Evolutionary conservation across 2,329 filamentous ascomycete genomes (phyloP).

Genomic region (Xylariaceae sp.): DNA sequence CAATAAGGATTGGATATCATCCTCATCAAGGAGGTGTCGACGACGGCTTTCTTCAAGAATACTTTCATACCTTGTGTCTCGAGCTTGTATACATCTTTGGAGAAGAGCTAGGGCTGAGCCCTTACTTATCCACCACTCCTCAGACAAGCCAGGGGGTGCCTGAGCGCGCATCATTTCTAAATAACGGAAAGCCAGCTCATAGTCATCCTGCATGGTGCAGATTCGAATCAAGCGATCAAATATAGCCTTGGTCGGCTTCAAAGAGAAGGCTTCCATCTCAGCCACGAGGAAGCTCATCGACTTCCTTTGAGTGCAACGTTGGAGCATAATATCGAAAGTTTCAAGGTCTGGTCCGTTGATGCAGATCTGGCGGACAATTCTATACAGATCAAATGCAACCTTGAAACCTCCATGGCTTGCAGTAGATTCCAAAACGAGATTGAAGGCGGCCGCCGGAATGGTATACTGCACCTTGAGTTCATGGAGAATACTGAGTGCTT

Average conservation of each 20-base stretch:
- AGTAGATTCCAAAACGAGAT: conserved; percentile 39
- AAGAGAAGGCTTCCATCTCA: conserved; percentile 38
- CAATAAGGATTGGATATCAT: conserved; percentile 27
- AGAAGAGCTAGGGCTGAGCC: conserved; percentile 34
- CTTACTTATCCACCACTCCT: conserved; percentile 33
- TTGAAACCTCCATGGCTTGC: conserved; percentile 25
- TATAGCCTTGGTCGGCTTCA: conserved; percentile 31
- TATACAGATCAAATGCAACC: conserved; percentile 37
- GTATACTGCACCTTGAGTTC: conserved; percentile 42
- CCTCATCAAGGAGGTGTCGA: conserved; percentile 27
- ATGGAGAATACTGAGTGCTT: conserved; percentile 55
- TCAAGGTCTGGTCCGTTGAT: conserved; percentile 33
- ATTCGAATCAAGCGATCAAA: conserved; percentile 35
- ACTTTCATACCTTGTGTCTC: conserved; percentile 34
- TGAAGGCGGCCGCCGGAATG: conserved; percentile 39
- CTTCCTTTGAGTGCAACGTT: conserved; percentile 26
- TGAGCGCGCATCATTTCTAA: conserved; percentile 28
- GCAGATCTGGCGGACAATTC: conserved; percentile 36
- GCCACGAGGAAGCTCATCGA: conserved; percentile 34
- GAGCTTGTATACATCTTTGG: conserved; percentile 33
- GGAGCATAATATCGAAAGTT: conserved; percentile 37
- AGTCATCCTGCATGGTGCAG: conserved; percentile 32
- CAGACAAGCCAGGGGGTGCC: conserved; percentile 13
- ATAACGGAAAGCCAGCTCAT: conserved; percentile 35
- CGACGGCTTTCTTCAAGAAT: conserved; percentile 34